These are phyloP conservation scores for Adansonia rubrostipa DNA, from an alignment of 441 rosid species.

Conservation along the genomic window DNA sequence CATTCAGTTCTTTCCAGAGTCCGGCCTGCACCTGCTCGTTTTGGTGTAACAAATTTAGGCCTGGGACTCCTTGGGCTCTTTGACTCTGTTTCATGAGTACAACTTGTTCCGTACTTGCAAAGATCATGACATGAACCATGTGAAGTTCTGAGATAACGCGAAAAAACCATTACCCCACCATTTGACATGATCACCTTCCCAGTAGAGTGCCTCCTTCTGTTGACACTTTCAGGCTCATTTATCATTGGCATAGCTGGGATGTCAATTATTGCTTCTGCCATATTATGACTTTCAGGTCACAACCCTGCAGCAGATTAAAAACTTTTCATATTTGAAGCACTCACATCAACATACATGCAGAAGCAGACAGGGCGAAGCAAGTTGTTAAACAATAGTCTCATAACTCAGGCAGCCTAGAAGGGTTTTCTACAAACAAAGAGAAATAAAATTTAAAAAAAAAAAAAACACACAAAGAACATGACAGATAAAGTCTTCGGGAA, in stretches of 20 bases:
- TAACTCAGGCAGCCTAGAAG: not conserved
- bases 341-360: too few species aligned
- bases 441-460: constrained; percentile 2
- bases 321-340: not conserved
- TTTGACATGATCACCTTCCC: constrained; percentile 44
- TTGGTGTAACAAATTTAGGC: constrained; percentile 22
- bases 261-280: constrained; percentile 38
- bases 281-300: constrained; percentile 22
- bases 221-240: constrained; percentile 30
- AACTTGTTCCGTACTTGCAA: constrained; percentile 51
- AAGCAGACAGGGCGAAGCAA: not conserved
- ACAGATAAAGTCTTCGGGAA: not conserved
- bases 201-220: constrained; percentile 49
- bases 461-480: too few species aligned
- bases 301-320: constrained; percentile 30
- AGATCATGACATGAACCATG: constrained; percentile 58
- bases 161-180: constrained; percentile 30
- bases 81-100: constrained; percentile 28
- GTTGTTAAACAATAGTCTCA: not conserved
- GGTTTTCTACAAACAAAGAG: constrained; percentile 1
- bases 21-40: constrained; percentile 22
- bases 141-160: constrained; percentile 40
- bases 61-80: constrained; percentile 32
- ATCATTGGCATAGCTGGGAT: constrained; percentile 34
- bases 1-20: constrained; percentile 9